phyloP scores from a whole-genome alignment of 1,139 yeast genomes.

The Taiozyma sp. region DNA sequence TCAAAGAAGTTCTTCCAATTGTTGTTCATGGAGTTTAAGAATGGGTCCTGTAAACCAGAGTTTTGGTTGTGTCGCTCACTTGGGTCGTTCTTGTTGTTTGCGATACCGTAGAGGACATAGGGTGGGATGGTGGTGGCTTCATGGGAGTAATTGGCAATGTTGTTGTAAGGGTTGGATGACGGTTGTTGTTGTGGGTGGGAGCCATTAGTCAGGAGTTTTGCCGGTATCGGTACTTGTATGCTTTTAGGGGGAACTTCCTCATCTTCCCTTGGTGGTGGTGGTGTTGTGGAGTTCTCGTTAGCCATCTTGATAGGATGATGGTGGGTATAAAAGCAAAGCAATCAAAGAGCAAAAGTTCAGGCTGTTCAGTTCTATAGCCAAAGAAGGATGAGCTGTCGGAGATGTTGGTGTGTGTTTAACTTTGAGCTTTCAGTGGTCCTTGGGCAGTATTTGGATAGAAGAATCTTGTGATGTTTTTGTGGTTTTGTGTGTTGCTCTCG shows the following conservation, averaged over 20 bases:
- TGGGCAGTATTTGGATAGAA: too few species aligned
- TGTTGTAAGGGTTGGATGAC: conserved; percentile 9
- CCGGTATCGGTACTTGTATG: neutral
- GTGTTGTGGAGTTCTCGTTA: neutral
- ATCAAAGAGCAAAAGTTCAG: too few species aligned
- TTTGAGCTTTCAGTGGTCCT: too few species aligned
- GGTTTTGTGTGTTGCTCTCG: too few species aligned
- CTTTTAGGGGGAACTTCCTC: neutral
- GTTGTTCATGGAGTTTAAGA: conserved; percentile 23
- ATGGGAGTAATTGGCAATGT: conserved; percentile 25
- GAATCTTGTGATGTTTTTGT: too few species aligned
- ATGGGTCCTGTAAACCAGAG: conserved; percentile 25
- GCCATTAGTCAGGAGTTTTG: neutral
- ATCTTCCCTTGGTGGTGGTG: too few species aligned
- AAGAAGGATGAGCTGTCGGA: too few species aligned
- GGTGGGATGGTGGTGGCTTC: conserved; percentile 42
- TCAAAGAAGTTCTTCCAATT: conserved; percentile 26
- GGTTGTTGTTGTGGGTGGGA: neutral
- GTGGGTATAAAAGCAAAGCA: neutral
- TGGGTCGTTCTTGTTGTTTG: conserved; percentile 34
- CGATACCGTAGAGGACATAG: conserved; percentile 51
- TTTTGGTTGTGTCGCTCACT: conserved; percentile 9
- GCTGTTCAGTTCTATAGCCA: too few species aligned
- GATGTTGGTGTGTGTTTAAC: too few species aligned
- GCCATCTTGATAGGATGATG: neutral